phyloP scores from a whole-genome alignment of 1,139 yeast genomes.

The Insectozyma bohioensis region DNA sequence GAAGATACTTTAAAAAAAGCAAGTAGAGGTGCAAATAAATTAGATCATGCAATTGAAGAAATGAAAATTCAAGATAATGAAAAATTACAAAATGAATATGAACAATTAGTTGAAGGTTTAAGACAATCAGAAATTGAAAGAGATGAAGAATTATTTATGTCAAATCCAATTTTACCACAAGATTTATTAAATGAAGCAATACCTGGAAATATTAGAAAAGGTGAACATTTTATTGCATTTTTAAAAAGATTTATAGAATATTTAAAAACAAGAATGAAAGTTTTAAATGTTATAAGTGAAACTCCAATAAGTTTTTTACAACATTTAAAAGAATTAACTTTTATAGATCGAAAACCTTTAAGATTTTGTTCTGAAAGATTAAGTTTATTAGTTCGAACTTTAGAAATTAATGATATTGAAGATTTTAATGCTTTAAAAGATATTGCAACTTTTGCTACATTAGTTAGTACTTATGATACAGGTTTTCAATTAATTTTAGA shows the following conservation, averaged over 20 bases:
- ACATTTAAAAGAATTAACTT: constrained; percentile 90
- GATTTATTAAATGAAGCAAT: constrained; percentile 89
- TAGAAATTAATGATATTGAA: constrained; percentile 85
- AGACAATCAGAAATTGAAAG: constrained; percentile 72
- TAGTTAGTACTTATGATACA: constrained; percentile 89
- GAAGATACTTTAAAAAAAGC: constrained; percentile 49
- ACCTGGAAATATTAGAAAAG: constrained; percentile 95
- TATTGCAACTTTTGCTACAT: constrained; percentile 94
- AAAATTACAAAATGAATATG: constrained; percentile 85
- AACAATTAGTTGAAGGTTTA: constrained; percentile 84
- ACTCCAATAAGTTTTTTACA: constrained; percentile 91
- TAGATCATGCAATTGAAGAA: constrained; percentile 74
- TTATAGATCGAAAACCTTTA: constrained; percentile 87
- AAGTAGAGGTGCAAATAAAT: constrained; percentile 69
- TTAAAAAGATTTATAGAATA: constrained; percentile 91
- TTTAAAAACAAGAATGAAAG: constrained; percentile 95
- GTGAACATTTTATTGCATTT: constrained; percentile 94
- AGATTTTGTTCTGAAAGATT: constrained; percentile 90
- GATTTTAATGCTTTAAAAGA: constrained; percentile 92
- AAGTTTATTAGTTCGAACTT: constrained; percentile 81
- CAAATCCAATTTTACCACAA: constrained; percentile 82
- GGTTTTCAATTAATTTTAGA: constrained; percentile 92
- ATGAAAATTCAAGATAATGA: constrained; percentile 82
- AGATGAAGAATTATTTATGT: constrained; percentile 80
- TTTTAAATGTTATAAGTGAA: constrained; percentile 92